A percentile compares a stretch with the other conserved stretches of the same genome.
phyloP scores from a whole-genome alignment of 495 filamentous ascomycete genomes.

The Aspergillus carlsbadensis region DNA sequence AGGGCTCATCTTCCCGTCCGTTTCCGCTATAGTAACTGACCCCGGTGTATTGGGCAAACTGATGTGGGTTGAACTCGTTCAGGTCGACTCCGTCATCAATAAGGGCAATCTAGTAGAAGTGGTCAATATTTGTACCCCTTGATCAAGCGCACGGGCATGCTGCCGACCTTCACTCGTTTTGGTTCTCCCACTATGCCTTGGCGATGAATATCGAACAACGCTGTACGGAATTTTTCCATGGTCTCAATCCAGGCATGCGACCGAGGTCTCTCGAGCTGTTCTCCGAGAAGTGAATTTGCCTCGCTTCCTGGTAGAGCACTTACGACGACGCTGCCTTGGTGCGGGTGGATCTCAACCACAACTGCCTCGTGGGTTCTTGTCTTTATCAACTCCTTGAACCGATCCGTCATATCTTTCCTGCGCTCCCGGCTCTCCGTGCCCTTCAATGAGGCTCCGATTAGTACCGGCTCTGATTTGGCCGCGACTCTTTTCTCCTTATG shows the following conservation, averaged over 20 bases:
- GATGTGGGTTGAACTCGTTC: background rate
- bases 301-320: background rate
- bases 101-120: background rate
- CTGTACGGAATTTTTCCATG: background rate
- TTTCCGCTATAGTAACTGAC: background rate
- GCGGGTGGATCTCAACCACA: background rate
- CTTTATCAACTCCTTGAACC: background rate
- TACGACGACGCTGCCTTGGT: background rate
- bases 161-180: background rate
- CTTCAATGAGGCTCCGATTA: background rate
- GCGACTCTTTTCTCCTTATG: background rate
- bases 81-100: conserved; percentile 3
- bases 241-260: conserved; percentile 3
- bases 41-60: background rate
- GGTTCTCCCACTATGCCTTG: background rate
- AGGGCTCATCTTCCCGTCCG: background rate
- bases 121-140: too few species aligned
- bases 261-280: background rate
- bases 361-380: background rate
- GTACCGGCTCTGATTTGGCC: too few species aligned
- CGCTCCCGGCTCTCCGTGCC: background rate
- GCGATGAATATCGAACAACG: background rate
- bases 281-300: background rate
- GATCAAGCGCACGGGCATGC: too few species aligned
- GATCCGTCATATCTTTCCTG: background rate